Evolutionary conservation across 768 basidiomycete species (phyloP).

Genomic region (Boletus rubescentipes): DNA sequence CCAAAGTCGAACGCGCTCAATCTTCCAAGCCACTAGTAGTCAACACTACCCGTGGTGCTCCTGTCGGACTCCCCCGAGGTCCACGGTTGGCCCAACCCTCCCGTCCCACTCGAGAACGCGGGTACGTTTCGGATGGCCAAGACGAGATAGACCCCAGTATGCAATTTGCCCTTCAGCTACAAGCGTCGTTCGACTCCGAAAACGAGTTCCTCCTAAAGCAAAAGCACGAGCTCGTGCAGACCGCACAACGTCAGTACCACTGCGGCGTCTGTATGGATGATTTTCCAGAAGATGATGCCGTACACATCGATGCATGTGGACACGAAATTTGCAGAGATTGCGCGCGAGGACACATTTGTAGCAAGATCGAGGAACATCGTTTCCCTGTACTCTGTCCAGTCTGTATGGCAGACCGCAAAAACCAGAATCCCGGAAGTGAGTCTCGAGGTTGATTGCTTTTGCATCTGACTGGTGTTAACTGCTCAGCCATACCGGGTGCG

Average conservation of each 20-base stretch:
- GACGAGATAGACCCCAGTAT: constrained; percentile 13
- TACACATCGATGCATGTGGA: constrained; percentile 43
- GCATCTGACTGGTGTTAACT: background rate
- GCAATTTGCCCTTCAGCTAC: constrained; percentile 32
- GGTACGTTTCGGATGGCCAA: background rate
- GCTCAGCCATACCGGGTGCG: constrained; percentile 37
- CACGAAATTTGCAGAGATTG: constrained; percentile 59
- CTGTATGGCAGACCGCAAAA: constrained; percentile 41
- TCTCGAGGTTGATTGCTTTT: background rate
- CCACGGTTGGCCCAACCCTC: background rate
- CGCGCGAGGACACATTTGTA: constrained; percentile 40
- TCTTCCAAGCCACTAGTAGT: background rate
- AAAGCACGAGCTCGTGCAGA: constrained; percentile 26
- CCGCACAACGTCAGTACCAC: constrained; percentile 40
- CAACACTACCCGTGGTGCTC: background rate
- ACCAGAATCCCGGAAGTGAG: constrained; percentile 32
- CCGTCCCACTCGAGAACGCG: background rate
- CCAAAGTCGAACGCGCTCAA: background rate
- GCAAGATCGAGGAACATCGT: constrained; percentile 50
- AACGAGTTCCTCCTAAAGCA: constrained; percentile 35
- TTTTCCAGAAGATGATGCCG: constrained; percentile 41
- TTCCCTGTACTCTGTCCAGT: constrained; percentile 63
- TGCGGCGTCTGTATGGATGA: constrained; percentile 60
- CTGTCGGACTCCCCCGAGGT: background rate
- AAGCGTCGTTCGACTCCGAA: constrained; percentile 44